Percentiles rank a stretch among this genome's conserved stretches.
Evolutionary conservation across 148 eudicot genomes (phyloP).

Genomic region (Fagopyrum tataricum): DNA sequence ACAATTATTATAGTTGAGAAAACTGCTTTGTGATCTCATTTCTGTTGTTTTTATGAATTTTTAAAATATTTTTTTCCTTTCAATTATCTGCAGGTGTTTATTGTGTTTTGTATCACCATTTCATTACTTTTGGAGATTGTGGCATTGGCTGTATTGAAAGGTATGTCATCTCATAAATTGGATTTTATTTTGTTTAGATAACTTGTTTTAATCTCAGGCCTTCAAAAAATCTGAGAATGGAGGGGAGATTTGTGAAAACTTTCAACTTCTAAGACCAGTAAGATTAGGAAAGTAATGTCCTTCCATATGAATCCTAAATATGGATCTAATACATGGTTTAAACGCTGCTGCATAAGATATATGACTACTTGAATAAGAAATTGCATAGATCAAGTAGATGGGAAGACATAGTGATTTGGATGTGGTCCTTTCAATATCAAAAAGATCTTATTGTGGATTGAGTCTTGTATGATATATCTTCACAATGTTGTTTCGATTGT

Average conservation of each 20-base stretch:
- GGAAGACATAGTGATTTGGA: not conserved
- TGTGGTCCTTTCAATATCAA: not conserved
- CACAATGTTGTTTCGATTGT: not conserved
- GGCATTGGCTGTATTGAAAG: conserved; percentile 51
- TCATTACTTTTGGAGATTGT: conserved; percentile 60
- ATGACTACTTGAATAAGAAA: not conserved
- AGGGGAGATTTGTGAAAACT: not conserved
- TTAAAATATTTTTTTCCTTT: not conserved
- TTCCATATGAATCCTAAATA: not conserved
- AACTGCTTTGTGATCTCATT: not conserved
- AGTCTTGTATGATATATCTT: not conserved
- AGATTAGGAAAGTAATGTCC: not conserved
- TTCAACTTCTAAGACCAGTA: not conserved
- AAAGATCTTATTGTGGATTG: not conserved
- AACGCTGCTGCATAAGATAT: not conserved
- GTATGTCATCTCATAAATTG: conserved; percentile 26
- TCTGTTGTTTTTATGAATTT: not conserved
- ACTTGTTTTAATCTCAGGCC: not conserved
- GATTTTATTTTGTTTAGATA: not conserved
- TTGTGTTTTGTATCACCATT: conserved; percentile 51
- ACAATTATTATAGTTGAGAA: not conserved
- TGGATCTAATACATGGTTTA: not conserved
- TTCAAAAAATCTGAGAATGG: not conserved
- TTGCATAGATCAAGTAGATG: not conserved
- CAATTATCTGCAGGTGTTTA: conserved; percentile 59